Conservation (phyloP, 1,284 basidiomycete species). For the Trametes pubescens region DNA sequence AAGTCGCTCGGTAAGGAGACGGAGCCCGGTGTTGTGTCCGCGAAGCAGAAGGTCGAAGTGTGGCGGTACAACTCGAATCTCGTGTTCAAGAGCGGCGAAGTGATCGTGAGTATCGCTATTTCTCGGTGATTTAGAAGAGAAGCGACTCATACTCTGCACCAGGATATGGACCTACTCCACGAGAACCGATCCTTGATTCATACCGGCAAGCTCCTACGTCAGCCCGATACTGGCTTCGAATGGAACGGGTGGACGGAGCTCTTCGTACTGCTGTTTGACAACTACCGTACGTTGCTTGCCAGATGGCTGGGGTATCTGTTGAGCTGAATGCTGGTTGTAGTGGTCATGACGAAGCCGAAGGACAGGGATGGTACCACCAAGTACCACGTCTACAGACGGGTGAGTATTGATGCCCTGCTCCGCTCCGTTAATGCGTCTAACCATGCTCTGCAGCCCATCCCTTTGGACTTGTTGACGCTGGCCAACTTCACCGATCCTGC, state of each 20-base stretch:
- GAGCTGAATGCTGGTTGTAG: conserved; percentile 49
- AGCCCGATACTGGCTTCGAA: conserved; percentile 86
- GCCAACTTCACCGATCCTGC: conserved; percentile 83
- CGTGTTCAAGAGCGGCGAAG: conserved; percentile 81
- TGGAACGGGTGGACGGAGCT: conserved; percentile 87
- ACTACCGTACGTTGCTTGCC: conserved; percentile 72
- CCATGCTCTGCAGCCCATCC: conserved; percentile 72
- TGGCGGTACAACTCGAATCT: conserved; percentile 86
- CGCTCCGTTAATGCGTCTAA: background rate
- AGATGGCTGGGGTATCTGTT: background rate
- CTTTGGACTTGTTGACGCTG: conserved; percentile 84
- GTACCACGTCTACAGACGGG: conserved; percentile 82
- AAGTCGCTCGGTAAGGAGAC: conserved; percentile 85
- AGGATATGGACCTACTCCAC: conserved; percentile 90
- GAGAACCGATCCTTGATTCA: conserved; percentile 86
- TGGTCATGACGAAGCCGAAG: conserved; percentile 88
- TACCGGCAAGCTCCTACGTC: conserved; percentile 81
- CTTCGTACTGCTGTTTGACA: conserved; percentile 90
- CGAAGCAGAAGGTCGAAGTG: conserved; percentile 87
- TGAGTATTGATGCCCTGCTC: conserved; percentile 47
- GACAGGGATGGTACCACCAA: conserved; percentile 78
- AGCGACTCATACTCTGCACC: conserved; percentile 14
- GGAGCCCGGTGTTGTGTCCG: conserved; percentile 82
- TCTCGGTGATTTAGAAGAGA: too few species aligned
- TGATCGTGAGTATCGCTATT: conserved; percentile 63